Evolutionary conservation across 805 yeast genomes (phyloP).

Genomic region (Candida awuae): DNA sequence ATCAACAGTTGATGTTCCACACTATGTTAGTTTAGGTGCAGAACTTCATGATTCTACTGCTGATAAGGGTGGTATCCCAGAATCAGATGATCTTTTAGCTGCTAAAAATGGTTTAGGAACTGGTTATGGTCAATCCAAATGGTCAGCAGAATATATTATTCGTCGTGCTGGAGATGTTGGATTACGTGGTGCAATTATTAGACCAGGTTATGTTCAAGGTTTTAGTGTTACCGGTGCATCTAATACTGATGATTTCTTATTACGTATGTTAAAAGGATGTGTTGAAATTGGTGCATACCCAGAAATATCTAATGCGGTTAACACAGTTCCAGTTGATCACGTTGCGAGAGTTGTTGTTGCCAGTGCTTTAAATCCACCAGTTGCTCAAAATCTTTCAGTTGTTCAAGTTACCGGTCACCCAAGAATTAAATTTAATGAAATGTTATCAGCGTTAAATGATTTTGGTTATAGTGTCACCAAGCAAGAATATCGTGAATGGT

Average conservation of each 20-base stretch:
- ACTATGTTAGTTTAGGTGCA: conserved; percentile 74
- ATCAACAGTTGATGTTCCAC: conserved; percentile 79
- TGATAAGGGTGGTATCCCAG: conserved; percentile 70
- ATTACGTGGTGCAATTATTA: conserved; percentile 75
- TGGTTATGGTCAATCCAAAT: conserved; percentile 96
- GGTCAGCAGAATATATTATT: conserved; percentile 91
- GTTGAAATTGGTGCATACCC: conserved; percentile 83
- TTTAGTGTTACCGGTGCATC: conserved; percentile 76
- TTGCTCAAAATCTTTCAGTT: conserved; percentile 46
- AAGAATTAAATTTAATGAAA: conserved; percentile 71
- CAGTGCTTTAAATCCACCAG: conserved; percentile 71
- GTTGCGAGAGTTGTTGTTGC: conserved; percentile 90
- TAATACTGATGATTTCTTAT: conserved; percentile 92
- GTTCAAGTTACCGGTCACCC: conserved; percentile 98
- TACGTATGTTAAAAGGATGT: conserved; percentile 92
- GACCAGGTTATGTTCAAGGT: conserved; percentile 97
- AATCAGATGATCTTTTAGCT: conserved; percentile 75
- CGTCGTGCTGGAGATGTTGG: conserved; percentile 87
- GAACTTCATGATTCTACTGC: conserved; percentile 53
- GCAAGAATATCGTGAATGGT: conserved; percentile 74
- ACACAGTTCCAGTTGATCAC: conserved; percentile 97
- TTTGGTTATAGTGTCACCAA: conserved; percentile 67
- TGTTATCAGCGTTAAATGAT: conserved; percentile 50
- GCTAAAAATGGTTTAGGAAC: conserved; percentile 75
- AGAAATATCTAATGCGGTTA: conserved; percentile 76